A percentile compares a stretch with the other conserved stretches of the same genome.
These are phyloP conservation scores for Jasminum sambac DNA, from an alignment of 257 asterid genomes.

Conservation along the genomic window DNA sequence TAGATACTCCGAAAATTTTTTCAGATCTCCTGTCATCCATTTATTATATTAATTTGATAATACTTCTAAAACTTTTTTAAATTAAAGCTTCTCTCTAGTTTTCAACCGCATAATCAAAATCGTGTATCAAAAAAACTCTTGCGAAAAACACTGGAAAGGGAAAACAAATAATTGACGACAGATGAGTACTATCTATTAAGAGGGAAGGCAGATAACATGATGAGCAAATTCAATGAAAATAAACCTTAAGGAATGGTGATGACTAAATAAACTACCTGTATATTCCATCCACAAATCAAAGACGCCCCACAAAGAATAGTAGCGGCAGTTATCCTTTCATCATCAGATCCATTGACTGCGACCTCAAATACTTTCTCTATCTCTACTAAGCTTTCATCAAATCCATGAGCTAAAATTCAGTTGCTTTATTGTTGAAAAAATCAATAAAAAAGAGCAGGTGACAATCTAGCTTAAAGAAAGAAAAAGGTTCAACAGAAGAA, in stretches of 20 bases:
- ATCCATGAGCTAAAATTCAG: conserved; percentile 88
- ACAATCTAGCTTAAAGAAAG: conserved; percentile 30
- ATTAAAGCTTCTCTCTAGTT: too few relatives aligned
- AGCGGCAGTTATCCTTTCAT: conserved; percentile 84
- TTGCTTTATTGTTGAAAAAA: conserved; percentile 56
- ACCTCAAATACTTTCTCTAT: conserved; percentile 83
- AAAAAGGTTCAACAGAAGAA: conserved; percentile 27
- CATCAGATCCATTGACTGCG: conserved; percentile 72
- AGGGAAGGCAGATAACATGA: neutral
- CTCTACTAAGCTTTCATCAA: conserved; percentile 95
- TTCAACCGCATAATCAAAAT: too few relatives aligned
- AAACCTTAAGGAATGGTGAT: neutral
- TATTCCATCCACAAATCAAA: conserved; percentile 77
- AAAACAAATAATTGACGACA: neutral
- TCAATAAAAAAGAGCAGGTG: conserved; percentile 24
- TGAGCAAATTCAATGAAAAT: neutral
- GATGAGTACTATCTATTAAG: neutral
- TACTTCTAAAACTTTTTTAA: too few relatives aligned
- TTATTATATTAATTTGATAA: too few relatives aligned
- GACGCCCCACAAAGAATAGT: conserved; percentile 91
- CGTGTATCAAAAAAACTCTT: too few relatives aligned
- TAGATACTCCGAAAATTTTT: too few relatives aligned
- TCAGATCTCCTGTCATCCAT: too few relatives aligned
- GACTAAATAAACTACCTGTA: conserved; percentile 60
- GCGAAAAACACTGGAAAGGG: neutral